Evolutionary conservation across 768 basidiomycete species (phyloP), one percentile per base, ranked within the genome.

Genomic region (Lyophyllum semitale): DNA sequence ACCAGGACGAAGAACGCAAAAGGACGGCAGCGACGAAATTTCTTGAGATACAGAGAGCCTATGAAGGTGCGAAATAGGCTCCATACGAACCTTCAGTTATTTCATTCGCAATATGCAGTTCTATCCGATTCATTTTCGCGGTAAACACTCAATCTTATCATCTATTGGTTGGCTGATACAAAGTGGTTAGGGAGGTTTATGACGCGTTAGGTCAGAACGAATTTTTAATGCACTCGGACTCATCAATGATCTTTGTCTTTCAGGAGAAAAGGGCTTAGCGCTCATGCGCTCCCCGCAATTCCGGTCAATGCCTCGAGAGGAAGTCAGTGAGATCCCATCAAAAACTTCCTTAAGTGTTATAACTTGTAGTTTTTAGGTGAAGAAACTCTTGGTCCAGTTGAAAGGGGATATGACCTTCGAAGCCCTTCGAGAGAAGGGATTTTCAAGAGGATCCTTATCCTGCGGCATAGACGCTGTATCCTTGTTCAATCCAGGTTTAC

Each of bases 41-140:
- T 59, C 77, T 88, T 17, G 84, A 87, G 66, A 80, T 95, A 20
- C 90, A 93, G 59, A 87, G 87, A 59, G 91, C 93, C 12, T 93
- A 93, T 66, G 85, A 93, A 80, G 82, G 89, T 87, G 62, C 49
- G 76, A 56, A 38, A 23, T 35, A 25, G 48, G 13, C 44, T 44
- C n/a, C 18, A 17, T 25, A 1, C 17, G 35, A 6, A 8, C 3
- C 4, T 42, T 27, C 7, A 23, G 27, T 25, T 30, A 11, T n/a
- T 50, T 27, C 30, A 26, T 13, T 23, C 15, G 3, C 46, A 25
- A 15, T 50, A 9, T 48, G 59, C 64, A 85, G 86, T 93, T 22
- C 70, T 93, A 26, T 88, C 85, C 37, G 90, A 95, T 63, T 79
- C 84, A 12, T 84, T 88, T 65, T 73, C 83, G 59, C 80, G 87